phyloP scores from a whole-genome alignment of 371 early-diverging fungal species.

The Mortierella sp. region DNA sequence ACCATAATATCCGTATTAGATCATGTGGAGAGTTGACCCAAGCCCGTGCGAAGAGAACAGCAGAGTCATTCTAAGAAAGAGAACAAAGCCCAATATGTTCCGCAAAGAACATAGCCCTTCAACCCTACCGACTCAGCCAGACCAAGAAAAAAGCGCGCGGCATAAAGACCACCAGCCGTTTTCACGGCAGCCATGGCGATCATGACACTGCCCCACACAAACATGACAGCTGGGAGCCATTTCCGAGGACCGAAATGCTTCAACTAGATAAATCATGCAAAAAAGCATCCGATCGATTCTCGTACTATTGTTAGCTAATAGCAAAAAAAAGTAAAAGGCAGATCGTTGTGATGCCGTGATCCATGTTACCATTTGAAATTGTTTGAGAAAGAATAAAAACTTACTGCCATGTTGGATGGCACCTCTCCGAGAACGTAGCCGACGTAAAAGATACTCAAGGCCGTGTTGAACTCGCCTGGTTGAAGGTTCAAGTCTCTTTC shows the following conservation, averaged over 20 bases:
- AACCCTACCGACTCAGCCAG: conserved; percentile 64
- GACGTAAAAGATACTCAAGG: conserved; percentile 78
- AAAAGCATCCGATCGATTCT: background rate
- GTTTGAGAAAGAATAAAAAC: background rate
- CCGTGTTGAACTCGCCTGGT: conserved; percentile 69
- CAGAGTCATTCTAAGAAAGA: background rate
- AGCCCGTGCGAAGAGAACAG: background rate
- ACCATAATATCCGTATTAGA: background rate
- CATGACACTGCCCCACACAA: conserved; percentile 75
- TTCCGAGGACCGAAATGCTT: conserved; percentile 62
- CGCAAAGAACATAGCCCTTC: background rate
- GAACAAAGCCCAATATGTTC: background rate
- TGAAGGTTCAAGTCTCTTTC: conserved; percentile 65
- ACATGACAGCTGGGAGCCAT: conserved; percentile 74
- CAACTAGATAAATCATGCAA: conserved; percentile 36
- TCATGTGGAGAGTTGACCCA: background rate
- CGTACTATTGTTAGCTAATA: background rate
- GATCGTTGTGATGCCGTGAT: background rate
- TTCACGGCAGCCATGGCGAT: conserved; percentile 71
- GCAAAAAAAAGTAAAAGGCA: background rate
- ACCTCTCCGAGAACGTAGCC: conserved; percentile 76
- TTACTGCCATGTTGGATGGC: conserved; percentile 41
- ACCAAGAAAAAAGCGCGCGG: conserved; percentile 78
- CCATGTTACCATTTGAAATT: background rate
- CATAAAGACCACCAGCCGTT: conserved; percentile 64